phyloP scores from a whole-genome alignment of 2,329 filamentous ascomycete species.

The Gnomoniopsis smithogilvyi region DNA sequence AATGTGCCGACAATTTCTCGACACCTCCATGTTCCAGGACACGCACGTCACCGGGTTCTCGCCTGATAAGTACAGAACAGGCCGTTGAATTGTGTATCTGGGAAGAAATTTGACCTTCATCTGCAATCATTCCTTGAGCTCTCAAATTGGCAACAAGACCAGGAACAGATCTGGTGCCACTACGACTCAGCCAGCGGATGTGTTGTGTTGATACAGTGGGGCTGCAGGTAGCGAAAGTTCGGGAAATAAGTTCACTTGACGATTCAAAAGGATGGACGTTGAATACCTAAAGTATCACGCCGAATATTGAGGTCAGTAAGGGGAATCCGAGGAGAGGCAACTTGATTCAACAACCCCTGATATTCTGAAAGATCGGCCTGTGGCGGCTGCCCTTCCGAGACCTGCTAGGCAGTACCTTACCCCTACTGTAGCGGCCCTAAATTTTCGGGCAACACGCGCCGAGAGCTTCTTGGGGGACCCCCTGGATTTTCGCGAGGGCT shows the following conservation, averaged over 20 bases:
- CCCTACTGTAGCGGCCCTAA: background rate
- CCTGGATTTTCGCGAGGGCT: background rate
- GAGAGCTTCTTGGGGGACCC: background rate
- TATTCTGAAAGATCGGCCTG: background rate
- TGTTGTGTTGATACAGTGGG: too few species aligned
- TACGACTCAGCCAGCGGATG: background rate
- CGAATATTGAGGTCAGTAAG: background rate
- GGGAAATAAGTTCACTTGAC: background rate
- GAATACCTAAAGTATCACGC: background rate
- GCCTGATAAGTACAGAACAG: too few species aligned
- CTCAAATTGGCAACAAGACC: too few species aligned
- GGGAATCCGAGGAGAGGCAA: background rate
- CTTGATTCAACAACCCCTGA: background rate
- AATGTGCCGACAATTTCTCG: too few species aligned
- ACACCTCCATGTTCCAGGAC: too few species aligned
- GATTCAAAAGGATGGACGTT: background rate
- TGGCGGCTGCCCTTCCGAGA: background rate
- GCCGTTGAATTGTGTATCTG: too few species aligned
- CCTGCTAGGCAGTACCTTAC: background rate
- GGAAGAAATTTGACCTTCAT: background rate
- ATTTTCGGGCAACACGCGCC: background rate
- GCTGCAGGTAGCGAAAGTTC: background rate
- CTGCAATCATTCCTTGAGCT: background rate
- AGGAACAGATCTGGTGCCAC: too few species aligned
- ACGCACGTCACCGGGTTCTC: too few species aligned